These are phyloP conservation scores for Backusella morwellensis DNA, from an alignment of 192 early-diverging fungal species.

Conservation along the genomic window DNA sequence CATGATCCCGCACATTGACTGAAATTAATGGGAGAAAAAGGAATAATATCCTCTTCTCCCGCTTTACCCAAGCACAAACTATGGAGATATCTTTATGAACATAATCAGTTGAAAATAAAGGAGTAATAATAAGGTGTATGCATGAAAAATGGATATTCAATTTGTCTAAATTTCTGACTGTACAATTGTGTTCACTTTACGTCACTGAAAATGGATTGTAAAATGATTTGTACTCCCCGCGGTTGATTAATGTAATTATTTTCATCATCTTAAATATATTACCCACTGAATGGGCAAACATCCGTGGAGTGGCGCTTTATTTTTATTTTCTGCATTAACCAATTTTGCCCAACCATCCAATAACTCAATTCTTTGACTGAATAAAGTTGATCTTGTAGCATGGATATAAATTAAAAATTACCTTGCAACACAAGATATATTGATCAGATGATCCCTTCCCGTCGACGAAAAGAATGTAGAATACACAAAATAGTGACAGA, in stretches of 20 bases:
- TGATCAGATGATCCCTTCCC: neutral
- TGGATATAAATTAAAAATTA: neutral
- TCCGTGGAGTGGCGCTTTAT: neutral
- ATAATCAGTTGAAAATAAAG: neutral
- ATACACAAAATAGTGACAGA: neutral
- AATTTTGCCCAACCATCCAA: neutral
- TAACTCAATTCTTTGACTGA: neutral
- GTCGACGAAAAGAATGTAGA: neutral
- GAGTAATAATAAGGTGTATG: neutral
- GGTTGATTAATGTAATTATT: slow-evolving; percentile 8
- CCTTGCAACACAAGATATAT: neutral
- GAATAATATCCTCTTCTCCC: neutral
- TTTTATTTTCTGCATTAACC: neutral
- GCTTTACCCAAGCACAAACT: neutral
- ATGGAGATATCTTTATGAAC: neutral
- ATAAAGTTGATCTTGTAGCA: neutral
- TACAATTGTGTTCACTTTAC: neutral
- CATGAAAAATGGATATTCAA: neutral
- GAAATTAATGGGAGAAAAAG: neutral
- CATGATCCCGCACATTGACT: neutral
- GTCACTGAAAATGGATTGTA: neutral
- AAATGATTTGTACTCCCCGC: neutral
- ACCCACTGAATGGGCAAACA: neutral
- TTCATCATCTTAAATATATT: neutral
- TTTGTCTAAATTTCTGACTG: neutral